These are phyloP conservation scores for Botrytis pseudocinerea DNA, from an alignment of 2,329 filamentous ascomycete species.

Conservation along the genomic window DNA sequence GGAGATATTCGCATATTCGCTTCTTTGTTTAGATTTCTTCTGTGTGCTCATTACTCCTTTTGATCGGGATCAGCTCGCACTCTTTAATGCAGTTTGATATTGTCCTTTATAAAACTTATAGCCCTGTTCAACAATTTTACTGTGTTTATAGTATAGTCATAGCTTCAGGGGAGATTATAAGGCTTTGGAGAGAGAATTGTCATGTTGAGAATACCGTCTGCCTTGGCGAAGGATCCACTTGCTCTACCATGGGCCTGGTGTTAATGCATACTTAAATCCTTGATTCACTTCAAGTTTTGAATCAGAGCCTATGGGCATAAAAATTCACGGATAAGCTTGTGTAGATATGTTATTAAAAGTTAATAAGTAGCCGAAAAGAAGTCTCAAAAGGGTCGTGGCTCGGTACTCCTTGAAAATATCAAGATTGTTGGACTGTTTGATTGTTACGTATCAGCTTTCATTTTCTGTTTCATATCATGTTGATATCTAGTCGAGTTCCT, in stretches of 20 bases:
- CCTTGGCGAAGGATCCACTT: neutral
- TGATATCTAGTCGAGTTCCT: neutral
- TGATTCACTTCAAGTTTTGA: neutral
- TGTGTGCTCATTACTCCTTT: no score
- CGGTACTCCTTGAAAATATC: neutral
- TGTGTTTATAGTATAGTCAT: neutral
- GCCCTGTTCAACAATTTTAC: no score
- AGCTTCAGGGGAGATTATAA: neutral
- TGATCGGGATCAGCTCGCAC: no score
- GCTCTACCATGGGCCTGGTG: neutral
- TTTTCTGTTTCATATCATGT: accelerated
- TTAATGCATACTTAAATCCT: neutral
- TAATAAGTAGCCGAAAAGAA: neutral
- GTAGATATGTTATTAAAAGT: neutral
- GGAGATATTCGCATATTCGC: neutral
- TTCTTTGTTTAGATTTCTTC: no score
- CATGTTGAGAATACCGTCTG: neutral
- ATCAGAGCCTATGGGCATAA: neutral
- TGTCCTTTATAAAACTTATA: neutral
- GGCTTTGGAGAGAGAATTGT: neutral
- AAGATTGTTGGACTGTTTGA: neutral
- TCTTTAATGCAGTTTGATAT: neutral
- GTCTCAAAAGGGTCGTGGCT: neutral
- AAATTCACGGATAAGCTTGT: no score
- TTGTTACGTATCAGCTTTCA: neutral